Evolutionary conservation across 208 protist species (phyloP).

Genomic region (Vickermania ingenoplastis): DNA sequence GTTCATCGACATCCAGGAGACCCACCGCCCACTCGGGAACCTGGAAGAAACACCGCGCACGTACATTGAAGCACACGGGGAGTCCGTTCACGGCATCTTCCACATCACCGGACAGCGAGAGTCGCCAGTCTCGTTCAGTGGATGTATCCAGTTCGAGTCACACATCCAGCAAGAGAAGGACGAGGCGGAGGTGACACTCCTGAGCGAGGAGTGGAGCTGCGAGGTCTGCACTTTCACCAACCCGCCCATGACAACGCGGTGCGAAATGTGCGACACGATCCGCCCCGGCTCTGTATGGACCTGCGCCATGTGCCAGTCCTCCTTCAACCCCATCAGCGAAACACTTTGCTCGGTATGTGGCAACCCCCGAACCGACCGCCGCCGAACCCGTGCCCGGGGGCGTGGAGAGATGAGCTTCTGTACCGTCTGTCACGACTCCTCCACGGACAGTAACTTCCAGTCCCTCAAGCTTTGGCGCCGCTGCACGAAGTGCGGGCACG

Average conservation of each 20-base stretch:
- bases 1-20: constrained; percentile 1
- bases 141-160: constrained; percentile 46
- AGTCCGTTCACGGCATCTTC: constrained; percentile 38
- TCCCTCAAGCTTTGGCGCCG: constrained; percentile 26
- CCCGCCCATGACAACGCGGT: constrained; percentile 47
- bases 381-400: not conserved
- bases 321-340: constrained; percentile 52
- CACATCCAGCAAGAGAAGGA: constrained; percentile 8
- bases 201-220: constrained; percentile 56
- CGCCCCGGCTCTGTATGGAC: constrained; percentile 62
- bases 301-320: constrained; percentile 64
- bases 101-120: constrained; percentile 27
- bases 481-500: constrained; percentile 35
- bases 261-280: constrained; percentile 71
- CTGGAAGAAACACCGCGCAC: constrained; percentile 7
- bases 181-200: constrained; percentile 8
- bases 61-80: constrained; percentile 38
- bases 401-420: constrained; percentile 19
- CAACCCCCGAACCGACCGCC: constrained; percentile 2
- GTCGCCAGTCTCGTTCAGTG: constrained; percentile 25
- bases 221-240: constrained; percentile 78
- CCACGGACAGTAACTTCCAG: constrained; percentile 36
- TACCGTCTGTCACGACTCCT: constrained; percentile 25
- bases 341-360: constrained; percentile 63
- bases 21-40: not conserved